These are phyloP conservation scores for Candida mesenterica DNA, from an alignment of 1,139 yeast species.

Conservation along the genomic window DNA sequence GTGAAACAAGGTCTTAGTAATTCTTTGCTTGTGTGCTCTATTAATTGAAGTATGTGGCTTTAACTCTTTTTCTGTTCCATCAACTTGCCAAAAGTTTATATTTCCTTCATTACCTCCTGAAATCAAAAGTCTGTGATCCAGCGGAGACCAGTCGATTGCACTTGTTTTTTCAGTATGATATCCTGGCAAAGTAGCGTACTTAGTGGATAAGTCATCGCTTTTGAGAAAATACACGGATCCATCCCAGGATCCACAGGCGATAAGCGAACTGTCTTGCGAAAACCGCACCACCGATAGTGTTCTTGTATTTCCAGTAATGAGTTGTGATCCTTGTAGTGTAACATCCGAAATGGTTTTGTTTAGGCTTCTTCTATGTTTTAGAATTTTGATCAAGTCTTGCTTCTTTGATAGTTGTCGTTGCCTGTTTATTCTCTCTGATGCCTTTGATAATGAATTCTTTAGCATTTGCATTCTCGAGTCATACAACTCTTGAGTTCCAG, in stretches of 20 bases:
- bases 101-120: slow-evolving; percentile 70
- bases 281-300: slow-evolving; percentile 64
- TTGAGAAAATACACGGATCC: slow-evolving; percentile 61
- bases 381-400: slow-evolving; percentile 28
- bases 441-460: slow-evolving; percentile 43
- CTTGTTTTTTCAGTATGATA: slow-evolving; percentile 62
- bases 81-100: slow-evolving; percentile 46
- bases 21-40: slow-evolving; percentile 52
- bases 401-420: slow-evolving; percentile 21
- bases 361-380: slow-evolving; percentile 46
- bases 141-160: slow-evolving; percentile 61
- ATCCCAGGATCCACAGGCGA: slow-evolving; percentile 84
- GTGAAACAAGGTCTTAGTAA: slow-evolving; percentile 64
- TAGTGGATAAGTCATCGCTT: slow-evolving; percentile 33
- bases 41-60: slow-evolving; percentile 21
- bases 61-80: slow-evolving; percentile 9
- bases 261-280: slow-evolving; percentile 28
- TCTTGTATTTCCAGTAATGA: slow-evolving; percentile 55
- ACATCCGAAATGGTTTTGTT: slow-evolving; percentile 35
- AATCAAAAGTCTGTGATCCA: slow-evolving; percentile 24
- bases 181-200: slow-evolving; percentile 22
- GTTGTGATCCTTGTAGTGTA: slow-evolving; percentile 66
- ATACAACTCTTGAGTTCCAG: slow-evolving; percentile 63
- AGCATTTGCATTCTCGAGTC: slow-evolving; percentile 55
- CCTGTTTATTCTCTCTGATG: slow-evolving; percentile 39